phyloP scores from a whole-genome alignment of 2,329 filamentous ascomycete species.

The Chaetomiaceae sp. region DNA sequence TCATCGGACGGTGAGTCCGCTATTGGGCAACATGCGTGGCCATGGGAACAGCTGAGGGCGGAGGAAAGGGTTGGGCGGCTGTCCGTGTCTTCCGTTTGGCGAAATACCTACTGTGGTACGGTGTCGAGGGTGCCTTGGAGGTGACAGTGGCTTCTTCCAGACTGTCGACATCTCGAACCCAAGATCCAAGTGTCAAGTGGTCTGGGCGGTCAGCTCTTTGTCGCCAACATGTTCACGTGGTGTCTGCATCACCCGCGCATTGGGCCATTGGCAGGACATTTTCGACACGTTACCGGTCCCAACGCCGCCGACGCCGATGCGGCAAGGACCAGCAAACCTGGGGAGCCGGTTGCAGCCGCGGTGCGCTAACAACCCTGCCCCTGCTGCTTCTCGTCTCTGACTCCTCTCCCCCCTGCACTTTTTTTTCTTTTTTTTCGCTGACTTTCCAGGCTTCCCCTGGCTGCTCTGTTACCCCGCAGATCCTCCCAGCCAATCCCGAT shows the following conservation, averaged over 20 bases:
- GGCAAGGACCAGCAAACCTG: conserved; percentile 13
- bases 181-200: too few species aligned
- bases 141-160: too few species aligned
- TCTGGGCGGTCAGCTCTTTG: background rate
- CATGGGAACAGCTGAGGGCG: too few species aligned
- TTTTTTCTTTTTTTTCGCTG: conserved; percentile 1
- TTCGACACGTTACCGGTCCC: too few species aligned
- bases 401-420: background rate
- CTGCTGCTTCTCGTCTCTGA: conserved; percentile 2
- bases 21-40: too few species aligned
- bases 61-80: too few species aligned
- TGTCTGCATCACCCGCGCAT: conserved; percentile 15
- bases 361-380: conserved; percentile 8
- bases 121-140: too few species aligned
- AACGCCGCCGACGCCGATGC: conserved; percentile 1
- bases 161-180: too few species aligned
- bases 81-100: too few species aligned
- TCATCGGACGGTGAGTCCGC: too few species aligned
- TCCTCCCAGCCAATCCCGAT: conserved; percentile 6
- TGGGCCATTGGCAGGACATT: too few species aligned
- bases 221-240: conserved; percentile 19
- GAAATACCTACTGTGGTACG: too few species aligned
- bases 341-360: conserved; percentile 25
- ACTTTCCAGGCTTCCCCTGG: background rate
- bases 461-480: conserved; percentile 2